Conservation (phyloP, 331 rosid genomes). For the Stylosanthes scabra region DNA sequence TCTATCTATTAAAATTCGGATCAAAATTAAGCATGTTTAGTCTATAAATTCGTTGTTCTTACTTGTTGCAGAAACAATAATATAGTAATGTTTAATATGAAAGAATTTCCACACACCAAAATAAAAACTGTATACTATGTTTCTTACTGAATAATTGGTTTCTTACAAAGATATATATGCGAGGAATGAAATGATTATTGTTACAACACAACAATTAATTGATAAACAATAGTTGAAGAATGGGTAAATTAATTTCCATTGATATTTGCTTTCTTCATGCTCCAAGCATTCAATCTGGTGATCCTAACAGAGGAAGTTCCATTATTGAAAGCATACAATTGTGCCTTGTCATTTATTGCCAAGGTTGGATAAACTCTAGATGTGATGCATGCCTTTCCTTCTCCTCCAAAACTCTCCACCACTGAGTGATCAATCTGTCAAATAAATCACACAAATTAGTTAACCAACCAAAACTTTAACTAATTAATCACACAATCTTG, state of each 20-base stretch:
- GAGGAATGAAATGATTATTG: constrained; percentile 7
- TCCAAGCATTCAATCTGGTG: constrained; percentile 71
- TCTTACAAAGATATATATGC: neutral
- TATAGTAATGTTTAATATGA: no score
- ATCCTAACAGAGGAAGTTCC: constrained; percentile 60
- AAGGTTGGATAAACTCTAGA: constrained; percentile 81
- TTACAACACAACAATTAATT: neutral
- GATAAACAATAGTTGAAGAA: constrained; percentile 1
- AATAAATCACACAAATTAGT: neutral
- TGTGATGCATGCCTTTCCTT: constrained; percentile 60
- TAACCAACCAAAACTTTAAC: neutral
- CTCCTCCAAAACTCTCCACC: constrained; percentile 49
- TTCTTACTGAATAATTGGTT: neutral
- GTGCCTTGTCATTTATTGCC: constrained; percentile 55
- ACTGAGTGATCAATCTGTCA: constrained; percentile 48
- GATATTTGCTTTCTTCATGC: constrained; percentile 67
- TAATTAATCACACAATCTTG: neutral
- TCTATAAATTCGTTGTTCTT: neutral
- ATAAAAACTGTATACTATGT: no score
- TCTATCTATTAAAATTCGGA: neutral
- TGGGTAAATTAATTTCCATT: constrained; percentile 25
- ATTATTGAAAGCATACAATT: constrained; percentile 64
- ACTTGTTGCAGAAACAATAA: no score
- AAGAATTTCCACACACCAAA: no score
- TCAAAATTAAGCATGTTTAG: neutral